These are phyloP conservation scores for Nannizziopsis arthrosporioides DNA, from an alignment of 2,329 filamentous ascomycete genomes.

Conservation along the genomic window DNA sequence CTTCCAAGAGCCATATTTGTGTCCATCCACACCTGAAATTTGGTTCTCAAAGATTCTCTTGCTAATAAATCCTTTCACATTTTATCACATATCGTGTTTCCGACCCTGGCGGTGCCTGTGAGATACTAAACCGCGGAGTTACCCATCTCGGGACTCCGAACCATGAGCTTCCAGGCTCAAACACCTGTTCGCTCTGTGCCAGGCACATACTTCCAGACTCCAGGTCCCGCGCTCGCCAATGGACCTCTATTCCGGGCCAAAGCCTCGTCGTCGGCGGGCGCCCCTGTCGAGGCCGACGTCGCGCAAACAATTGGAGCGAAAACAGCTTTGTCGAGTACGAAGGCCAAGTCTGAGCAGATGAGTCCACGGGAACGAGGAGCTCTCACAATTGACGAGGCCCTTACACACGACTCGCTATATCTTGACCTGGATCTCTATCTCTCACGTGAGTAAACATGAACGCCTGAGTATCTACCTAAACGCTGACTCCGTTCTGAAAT, in stretches of 20 bases:
- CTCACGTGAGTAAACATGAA: conserved; percentile 53
- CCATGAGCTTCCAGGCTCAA: conserved; percentile 35
- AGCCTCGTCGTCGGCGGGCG: conserved; percentile 17
- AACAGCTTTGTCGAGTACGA: conserved; percentile 23
- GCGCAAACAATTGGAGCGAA: conserved; percentile 10
- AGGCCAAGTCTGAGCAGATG: conserved; percentile 41
- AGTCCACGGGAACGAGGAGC: conserved; percentile 70
- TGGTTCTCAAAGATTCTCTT: background rate
- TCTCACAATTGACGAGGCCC: conserved; percentile 65
- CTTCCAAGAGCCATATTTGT: background rate
- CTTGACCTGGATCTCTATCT: conserved; percentile 85
- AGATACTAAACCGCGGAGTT: conserved; percentile 1
- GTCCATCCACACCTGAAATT: background rate
- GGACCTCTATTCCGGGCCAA: conserved; percentile 26
- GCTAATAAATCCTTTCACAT: background rate
- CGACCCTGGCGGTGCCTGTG: conserved; percentile 4
- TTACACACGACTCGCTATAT: conserved; percentile 66
- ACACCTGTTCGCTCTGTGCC: conserved; percentile 33
- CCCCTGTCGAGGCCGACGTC: conserved; percentile 3
- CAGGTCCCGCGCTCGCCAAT: conserved; percentile 28
- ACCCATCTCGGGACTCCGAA: conserved; percentile 14
- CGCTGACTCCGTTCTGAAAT: conserved; percentile 11
- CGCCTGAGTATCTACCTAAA: background rate
- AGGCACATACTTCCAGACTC: conserved; percentile 33
- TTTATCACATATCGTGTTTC: background rate